phyloP scores from a whole-genome alignment of 495 filamentous ascomycete genomes.

The Astrothelium macrocarpum region DNA sequence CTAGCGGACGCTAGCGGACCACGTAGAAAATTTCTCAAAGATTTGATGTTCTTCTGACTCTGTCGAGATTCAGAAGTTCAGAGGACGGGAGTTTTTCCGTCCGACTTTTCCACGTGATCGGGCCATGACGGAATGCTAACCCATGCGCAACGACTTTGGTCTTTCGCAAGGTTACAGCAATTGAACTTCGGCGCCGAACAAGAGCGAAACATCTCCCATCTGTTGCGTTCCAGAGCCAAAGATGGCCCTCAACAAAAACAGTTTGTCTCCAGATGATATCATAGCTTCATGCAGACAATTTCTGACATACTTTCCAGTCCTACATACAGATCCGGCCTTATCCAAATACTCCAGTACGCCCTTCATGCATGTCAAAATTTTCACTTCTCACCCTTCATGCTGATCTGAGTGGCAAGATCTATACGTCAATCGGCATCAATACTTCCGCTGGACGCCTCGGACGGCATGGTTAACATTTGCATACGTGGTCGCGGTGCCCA shows the following conservation, averaged over 20 bases:
- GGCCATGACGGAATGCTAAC: background rate
- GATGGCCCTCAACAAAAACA: slow-evolving; percentile 28
- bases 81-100: no score
- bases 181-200: background rate
- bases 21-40: no score
- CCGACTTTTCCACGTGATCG: slow-evolving; percentile 5
- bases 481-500: slow-evolving; percentile 63
- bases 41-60: no score
- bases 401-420: slow-evolving; percentile 49
- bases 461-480: slow-evolving; percentile 69
- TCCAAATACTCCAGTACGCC: slow-evolving; percentile 36
- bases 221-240: background rate
- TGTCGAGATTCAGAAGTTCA: no score
- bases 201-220: slow-evolving; percentile 1
- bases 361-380: slow-evolving; percentile 12
- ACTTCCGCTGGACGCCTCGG: slow-evolving; percentile 84
- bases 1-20: no score
- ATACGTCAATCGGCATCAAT: slow-evolving; percentile 77
- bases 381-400: background rate
- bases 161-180: background rate
- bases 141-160: background rate
- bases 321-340: slow-evolving; percentile 33
- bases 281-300: background rate
- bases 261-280: slow-evolving; percentile 5
- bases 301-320: slow-evolving; percentile 22